phyloP scores from a whole-genome alignment of 2,329 filamentous ascomycete species.

The Helotiales sp. region DNA sequence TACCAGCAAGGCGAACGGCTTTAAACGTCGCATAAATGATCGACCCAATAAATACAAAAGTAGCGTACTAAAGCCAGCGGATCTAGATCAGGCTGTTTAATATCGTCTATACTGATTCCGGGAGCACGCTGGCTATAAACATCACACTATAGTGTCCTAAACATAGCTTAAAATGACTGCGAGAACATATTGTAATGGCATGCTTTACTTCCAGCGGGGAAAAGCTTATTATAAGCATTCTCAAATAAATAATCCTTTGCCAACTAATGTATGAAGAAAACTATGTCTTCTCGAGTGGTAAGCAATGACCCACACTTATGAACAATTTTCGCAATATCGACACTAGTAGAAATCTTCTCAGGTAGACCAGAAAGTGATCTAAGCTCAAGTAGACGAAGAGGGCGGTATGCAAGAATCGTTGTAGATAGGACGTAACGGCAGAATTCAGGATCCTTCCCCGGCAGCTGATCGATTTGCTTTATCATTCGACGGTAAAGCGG shows the following conservation, averaged over 20 bases:
- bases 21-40: conserved; percentile 9
- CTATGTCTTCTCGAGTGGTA: conserved; percentile 31
- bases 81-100: conserved; percentile 36
- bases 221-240: conserved; percentile 37
- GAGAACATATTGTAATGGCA: background rate
- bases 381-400: background rate
- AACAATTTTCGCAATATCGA: conserved; percentile 45
- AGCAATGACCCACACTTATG: conserved; percentile 45
- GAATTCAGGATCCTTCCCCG: background rate
- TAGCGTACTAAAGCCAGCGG: conserved; percentile 37
- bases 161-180: background rate
- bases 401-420: background rate
- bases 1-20: too few species aligned
- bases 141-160: background rate
- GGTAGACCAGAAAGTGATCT: background rate
- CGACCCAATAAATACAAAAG: conserved; percentile 41
- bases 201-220: conserved; percentile 36
- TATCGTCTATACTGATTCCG: conserved; percentile 14
- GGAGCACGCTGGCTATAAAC: background rate
- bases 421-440: background rate
- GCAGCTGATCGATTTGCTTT: background rate
- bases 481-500: conserved; percentile 41
- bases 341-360: conserved; percentile 11
- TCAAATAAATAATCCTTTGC: conserved; percentile 42
- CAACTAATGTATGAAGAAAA: conserved; percentile 43